Conservation (phyloP, 148 eudicot species). For the Limonium bicolor region DNA sequence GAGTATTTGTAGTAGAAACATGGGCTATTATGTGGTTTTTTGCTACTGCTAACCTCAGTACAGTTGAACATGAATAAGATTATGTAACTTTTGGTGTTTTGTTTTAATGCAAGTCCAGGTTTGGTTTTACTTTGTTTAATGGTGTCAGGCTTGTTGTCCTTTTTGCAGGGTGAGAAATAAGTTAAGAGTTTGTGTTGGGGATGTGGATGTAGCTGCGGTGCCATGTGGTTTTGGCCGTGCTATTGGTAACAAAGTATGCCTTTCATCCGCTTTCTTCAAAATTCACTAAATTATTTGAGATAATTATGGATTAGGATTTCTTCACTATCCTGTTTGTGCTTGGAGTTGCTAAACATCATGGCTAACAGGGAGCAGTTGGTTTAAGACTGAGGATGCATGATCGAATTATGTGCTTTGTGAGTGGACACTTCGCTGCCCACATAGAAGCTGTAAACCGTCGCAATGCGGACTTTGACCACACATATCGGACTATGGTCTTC, state of each 20-base stretch:
- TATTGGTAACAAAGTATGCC: conserved; percentile 82
- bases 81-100: no score
- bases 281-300: neutral
- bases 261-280: conserved; percentile 1
- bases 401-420: conserved; percentile 82
- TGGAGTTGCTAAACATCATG: conserved; percentile 11
- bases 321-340: conserved; percentile 4
- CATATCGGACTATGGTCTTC: conserved; percentile 74
- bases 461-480: conserved; percentile 95
- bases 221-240: conserved; percentile 96
- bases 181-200: conserved; percentile 57
- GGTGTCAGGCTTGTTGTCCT: neutral
- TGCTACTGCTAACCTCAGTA: no score
- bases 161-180: conserved; percentile 61
- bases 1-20: conserved; percentile 15
- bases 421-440: conserved; percentile 98
- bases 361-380: conserved; percentile 91
- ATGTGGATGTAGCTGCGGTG: conserved; percentile 88
- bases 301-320: neutral
- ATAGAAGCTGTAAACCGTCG: conserved; percentile 83
- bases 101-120: no score
- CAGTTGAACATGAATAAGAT: no score
- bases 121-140: neutral
- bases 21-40: neutral
- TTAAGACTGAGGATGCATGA: conserved; percentile 85